phyloP scores from a whole-genome alignment of 1,284 basidiomycete genomes.

The Fomitopsis betulina region DNA sequence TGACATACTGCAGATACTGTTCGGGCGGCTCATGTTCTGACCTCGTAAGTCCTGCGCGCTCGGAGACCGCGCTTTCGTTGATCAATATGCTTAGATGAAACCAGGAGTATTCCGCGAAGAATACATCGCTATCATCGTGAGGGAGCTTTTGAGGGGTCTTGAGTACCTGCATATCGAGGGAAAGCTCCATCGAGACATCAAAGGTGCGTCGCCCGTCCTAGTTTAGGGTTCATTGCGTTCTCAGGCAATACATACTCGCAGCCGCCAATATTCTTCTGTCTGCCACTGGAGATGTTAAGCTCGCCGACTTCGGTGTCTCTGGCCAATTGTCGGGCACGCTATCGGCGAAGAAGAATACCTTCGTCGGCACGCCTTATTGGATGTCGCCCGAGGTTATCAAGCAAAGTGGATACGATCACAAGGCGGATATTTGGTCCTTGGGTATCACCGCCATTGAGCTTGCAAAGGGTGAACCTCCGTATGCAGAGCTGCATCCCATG shows the following conservation, averaged over 20 bases:
- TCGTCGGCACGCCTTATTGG: constrained; percentile 97
- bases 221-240: background rate
- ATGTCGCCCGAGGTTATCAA: constrained; percentile 99
- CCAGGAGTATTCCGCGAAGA: constrained; percentile 96
- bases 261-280: constrained; percentile 95
- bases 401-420: constrained; percentile 98
- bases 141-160: constrained; percentile 88
- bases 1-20: constrained; percentile 55
- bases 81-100: constrained; percentile 72
- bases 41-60: constrained; percentile 46
- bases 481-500: constrained; percentile 98
- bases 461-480: constrained; percentile 96
- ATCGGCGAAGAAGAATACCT: constrained; percentile 98
- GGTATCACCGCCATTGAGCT: constrained; percentile 98
- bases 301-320: constrained; percentile 98
- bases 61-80: background rate
- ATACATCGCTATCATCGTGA: constrained; percentile 95
- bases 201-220: constrained; percentile 53
- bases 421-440: constrained; percentile 97
- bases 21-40: constrained; percentile 85
- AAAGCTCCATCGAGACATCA: constrained; percentile 98
- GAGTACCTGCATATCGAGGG: constrained; percentile 96
- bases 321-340: constrained; percentile 96
- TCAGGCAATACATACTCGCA: constrained; percentile 24
- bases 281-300: constrained; percentile 93